Evolutionary conservation across 441 rosid genomes (phyloP).

Genomic region (Populus hybrid): DNA sequence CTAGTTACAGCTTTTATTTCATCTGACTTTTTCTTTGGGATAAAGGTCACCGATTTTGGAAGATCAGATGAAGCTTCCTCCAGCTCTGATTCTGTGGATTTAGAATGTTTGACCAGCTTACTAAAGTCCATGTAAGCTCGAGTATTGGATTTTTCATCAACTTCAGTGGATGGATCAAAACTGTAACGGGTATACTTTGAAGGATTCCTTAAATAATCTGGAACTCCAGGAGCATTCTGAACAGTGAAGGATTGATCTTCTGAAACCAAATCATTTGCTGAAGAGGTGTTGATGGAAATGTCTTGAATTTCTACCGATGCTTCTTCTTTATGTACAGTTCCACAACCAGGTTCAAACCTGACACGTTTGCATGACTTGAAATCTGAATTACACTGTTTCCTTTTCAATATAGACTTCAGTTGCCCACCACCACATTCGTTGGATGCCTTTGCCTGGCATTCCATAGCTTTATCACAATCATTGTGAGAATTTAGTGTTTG

Average conservation of each 20-base stretch:
- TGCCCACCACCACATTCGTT: conserved; percentile 29
- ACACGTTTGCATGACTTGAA: conserved; percentile 65
- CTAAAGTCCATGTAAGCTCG: conserved; percentile 60
- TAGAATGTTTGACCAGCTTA: conserved; percentile 34
- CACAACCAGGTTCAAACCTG: conserved; percentile 55
- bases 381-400: conserved; percentile 48
- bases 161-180: conserved; percentile 45
- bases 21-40: conserved; percentile 51
- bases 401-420: conserved; percentile 69
- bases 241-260: conserved; percentile 11
- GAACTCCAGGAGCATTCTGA: conserved; percentile 37
- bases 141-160: conserved; percentile 62
- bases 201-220: conserved; percentile 72
- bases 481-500: conserved; percentile 29
- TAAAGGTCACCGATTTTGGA: conserved; percentile 57
- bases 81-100: conserved; percentile 17
- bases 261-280: conserved; percentile 20
- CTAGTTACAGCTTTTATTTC: conserved; percentile 17
- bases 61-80: conserved; percentile 30
- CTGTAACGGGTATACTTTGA: conserved; percentile 65
- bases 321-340: conserved; percentile 24
- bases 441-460: conserved; percentile 27
- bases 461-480: conserved; percentile 10
- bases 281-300: conserved; percentile 27
- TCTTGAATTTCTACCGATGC: conserved; percentile 28